Evolutionary conservation across 83 land plant genomes (phyloP), one percentile per base, ranked within the genome.

Genomic region (Diphasiastrum complanatum): DNA sequence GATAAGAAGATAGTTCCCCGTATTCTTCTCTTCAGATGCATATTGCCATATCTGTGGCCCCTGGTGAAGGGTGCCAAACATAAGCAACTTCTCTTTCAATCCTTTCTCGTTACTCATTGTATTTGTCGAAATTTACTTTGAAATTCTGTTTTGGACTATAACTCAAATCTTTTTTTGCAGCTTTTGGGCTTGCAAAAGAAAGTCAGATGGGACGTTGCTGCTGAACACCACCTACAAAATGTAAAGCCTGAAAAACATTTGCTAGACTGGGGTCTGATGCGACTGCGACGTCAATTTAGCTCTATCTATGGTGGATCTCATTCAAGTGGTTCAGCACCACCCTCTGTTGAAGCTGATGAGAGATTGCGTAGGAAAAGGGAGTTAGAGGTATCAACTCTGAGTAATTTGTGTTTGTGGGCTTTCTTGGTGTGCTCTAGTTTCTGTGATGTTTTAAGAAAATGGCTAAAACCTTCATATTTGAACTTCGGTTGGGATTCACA

Each of bases 231-330:
- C 76, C 74, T 95, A 38, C 80, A 72, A 23, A 51, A 79, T 68
- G 75, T 79, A 61, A 54, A 59, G 51, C 89, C 92, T 1, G 85
- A 80, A 43, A 80, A 68, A 25, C 81, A 84, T 16, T 51, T 95
- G 19, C 86, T 79, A 73, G 99, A 95, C 58, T 95, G 97, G 97
- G 99, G 99, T 18, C 74, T 84, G 64, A 89, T 77, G 83, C 77
- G 99, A 5, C 50, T 89, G 48, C 77, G 72, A 2, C 76, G 78
- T 16, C 78, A 83, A 22, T 40, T 68, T 55, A 60, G 71, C 33
- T 66, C 71, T 74, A 56, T 84, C 72, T 81, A 41, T 25, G 64
- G 64, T 2, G 64, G 45, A 41, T 41, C 24, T 23, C 29, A 35
- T 43, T 48, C 86, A 81, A 28, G 63, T 72, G 40, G 86, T 78